Conservation (phyloP, 2,329 filamentous ascomycete species). For the Fusarium sp. region DNA sequence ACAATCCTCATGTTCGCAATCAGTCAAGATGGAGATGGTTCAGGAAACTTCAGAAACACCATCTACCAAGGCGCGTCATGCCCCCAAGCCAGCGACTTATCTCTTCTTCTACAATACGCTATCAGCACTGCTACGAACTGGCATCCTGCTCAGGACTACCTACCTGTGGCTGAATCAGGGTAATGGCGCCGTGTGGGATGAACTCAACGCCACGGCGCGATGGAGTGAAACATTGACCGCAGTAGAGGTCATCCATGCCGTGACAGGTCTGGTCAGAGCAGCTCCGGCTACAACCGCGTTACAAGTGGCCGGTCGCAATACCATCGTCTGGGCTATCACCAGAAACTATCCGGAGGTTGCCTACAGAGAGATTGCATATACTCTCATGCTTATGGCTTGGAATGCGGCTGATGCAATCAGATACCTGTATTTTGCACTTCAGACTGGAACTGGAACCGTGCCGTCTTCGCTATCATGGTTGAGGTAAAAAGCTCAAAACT, state of each 20-base stretch:
- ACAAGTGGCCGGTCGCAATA: conserved; percentile 44
- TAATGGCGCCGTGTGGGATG: conserved; percentile 36
- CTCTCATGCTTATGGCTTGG: conserved; percentile 42
- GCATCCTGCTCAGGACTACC: conserved; percentile 21
- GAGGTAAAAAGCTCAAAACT: conserved; percentile 16
- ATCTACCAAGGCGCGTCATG: background rate
- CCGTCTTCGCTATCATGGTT: conserved; percentile 30
- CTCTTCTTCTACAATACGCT: conserved; percentile 36
- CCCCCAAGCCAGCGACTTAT: conserved; percentile 4
- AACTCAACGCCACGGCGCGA: conserved; percentile 34
- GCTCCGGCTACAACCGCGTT: conserved; percentile 38
- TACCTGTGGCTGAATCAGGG: conserved; percentile 25
- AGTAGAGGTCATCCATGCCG: conserved; percentile 34
- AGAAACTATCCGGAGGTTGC: conserved; percentile 42
- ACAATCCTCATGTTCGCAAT: background rate
- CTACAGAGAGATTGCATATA: conserved; percentile 28
- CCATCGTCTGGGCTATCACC: conserved; percentile 45
- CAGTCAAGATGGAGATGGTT: conserved; percentile 23
- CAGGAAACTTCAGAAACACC: background rate
- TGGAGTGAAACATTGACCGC: conserved; percentile 39
- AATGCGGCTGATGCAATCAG: conserved; percentile 40
- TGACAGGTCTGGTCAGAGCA: conserved; percentile 33
- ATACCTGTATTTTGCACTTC: conserved; percentile 42
- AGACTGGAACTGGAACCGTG: conserved; percentile 23
- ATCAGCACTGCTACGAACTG: conserved; percentile 23